Evolutionary conservation across 495 filamentous ascomycete species (phyloP), one percentile per base, ranked within the genome.

Genomic region (Pseudomonodictys pantanalensis): DNA sequence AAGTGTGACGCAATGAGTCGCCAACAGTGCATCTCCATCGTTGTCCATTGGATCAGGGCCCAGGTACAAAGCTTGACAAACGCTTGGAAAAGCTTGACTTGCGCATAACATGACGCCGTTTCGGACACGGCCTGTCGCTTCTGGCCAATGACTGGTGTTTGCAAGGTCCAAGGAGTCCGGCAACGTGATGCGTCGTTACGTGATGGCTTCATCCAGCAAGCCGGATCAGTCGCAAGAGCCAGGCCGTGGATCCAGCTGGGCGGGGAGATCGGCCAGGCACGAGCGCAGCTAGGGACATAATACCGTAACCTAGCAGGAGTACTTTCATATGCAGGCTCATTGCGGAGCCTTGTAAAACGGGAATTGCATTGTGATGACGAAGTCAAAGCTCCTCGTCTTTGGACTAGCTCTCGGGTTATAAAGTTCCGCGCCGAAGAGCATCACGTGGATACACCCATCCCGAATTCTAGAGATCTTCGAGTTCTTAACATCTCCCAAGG

Each of bases 81-180:
- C 1, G 49, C 47, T 51, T 62, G 48, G 2, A 24, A 56, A 54
- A 62, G 58, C 51, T 56, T 62, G 58, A 42, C 56, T 52, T 7
- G 45, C 22, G 24, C 6, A 18, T 18, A 41, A 15, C n/a, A 4
- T 15, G 12, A 18, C 20, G 38, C 3, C 38, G 20, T 41, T 5
- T 12, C 20, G 38, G 38, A 18, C 38, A 12, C 3, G 12, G 4
- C 38, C 12, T 12, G 38, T 32, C 22, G 15, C 9, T 2, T 5
- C 23, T 5, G 18, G 29, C 49, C 49, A 52, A 52, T 52, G 11
- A 17, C 10, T 22, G 20, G 5, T 2, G 32, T 8, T 35, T 7
- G 15, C 32, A 35, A 15, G 15, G 7, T 7, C 32, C 32, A 35
- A 7, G 15, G 32, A 7, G 7, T 7, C 32, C 8, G 7, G 32